Conservation (phyloP, 83 land plant species). For the Picea abies region DNA sequence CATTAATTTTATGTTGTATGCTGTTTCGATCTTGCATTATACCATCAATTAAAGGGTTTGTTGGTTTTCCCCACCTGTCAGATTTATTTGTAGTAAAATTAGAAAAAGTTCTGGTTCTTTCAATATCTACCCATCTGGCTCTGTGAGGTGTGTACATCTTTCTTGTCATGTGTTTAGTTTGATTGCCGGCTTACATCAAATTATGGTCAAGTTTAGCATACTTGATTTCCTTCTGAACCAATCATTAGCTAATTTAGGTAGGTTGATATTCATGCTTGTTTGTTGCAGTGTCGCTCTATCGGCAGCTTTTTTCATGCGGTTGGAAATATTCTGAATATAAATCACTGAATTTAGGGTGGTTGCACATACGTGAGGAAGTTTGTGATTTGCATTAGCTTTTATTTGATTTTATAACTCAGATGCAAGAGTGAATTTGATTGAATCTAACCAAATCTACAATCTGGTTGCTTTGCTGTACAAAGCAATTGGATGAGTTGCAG, state of each 20-base stretch:
- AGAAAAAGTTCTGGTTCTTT: not conserved
- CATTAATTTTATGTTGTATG: not conserved
- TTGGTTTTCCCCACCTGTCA: not conserved
- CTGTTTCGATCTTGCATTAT: not conserved
- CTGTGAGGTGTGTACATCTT: not conserved
- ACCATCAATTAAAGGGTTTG: not conserved
- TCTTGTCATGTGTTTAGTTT: not conserved
- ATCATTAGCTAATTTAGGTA: not conserved
- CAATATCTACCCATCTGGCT: not conserved
- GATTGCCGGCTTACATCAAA: not conserved
- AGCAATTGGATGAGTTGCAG: slow-evolving; percentile 87
- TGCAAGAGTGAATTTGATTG: not conserved
- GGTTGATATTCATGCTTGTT: not conserved
- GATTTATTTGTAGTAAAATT: not conserved
- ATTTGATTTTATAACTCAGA: not conserved
- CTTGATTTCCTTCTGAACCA: not conserved
- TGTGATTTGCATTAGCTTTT: not conserved
- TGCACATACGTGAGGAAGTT: not conserved
- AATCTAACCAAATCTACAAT: slow-evolving; percentile 9
- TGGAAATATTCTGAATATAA: not conserved
- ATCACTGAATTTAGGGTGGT: not conserved
- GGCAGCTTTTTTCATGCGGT: not conserved
- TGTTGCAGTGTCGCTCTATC: not conserved
- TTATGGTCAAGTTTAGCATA: not conserved
- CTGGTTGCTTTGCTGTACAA: slow-evolving; percentile 9